Conservation (phyloP, 2,329 filamentous ascomycete species). For the Monascus ruber region DNA sequence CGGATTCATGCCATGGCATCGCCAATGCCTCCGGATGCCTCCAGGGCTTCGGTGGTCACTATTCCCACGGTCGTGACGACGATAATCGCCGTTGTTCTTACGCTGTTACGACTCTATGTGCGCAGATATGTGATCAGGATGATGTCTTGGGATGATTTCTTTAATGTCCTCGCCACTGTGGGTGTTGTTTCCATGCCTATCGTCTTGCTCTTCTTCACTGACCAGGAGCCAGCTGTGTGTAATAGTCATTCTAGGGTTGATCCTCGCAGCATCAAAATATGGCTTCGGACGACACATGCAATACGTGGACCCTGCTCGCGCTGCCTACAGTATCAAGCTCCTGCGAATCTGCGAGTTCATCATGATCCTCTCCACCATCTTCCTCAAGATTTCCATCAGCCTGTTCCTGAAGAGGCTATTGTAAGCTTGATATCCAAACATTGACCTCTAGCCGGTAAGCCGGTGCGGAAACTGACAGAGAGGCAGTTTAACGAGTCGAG, state of each 20-base stretch:
- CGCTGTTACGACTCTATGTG: constrained; percentile 6
- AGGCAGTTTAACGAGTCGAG: constrained; percentile 3
- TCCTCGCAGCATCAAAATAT: constrained; percentile 1
- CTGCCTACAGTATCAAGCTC: constrained; percentile 5
- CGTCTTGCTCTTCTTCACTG: no score
- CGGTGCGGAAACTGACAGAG: neutral
- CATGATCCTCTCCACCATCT: constrained; percentile 7
- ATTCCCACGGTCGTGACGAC: constrained; percentile 7
- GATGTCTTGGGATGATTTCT: constrained; percentile 8
- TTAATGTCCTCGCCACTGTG: constrained; percentile 8
- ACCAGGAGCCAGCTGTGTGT: no score
- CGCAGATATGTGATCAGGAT: constrained; percentile 5
- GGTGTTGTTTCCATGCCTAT: neutral
- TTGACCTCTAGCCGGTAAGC: neutral
- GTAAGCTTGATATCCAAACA: constrained; percentile 1
- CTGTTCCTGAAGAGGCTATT: constrained; percentile 7
- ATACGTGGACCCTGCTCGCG: neutral
- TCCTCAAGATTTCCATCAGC: constrained; percentile 8
- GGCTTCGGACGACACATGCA: constrained; percentile 2
- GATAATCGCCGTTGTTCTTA: constrained; percentile 4
- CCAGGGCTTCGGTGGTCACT: constrained; percentile 2
- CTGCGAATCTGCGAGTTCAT: constrained; percentile 6
- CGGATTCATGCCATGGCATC: no score
- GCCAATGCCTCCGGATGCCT: constrained; percentile 5
- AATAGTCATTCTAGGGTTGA: constrained; percentile 2